phyloP scores from a whole-genome alignment of 2,329 filamentous ascomycete species.

The Colletotrichum musae region DNA sequence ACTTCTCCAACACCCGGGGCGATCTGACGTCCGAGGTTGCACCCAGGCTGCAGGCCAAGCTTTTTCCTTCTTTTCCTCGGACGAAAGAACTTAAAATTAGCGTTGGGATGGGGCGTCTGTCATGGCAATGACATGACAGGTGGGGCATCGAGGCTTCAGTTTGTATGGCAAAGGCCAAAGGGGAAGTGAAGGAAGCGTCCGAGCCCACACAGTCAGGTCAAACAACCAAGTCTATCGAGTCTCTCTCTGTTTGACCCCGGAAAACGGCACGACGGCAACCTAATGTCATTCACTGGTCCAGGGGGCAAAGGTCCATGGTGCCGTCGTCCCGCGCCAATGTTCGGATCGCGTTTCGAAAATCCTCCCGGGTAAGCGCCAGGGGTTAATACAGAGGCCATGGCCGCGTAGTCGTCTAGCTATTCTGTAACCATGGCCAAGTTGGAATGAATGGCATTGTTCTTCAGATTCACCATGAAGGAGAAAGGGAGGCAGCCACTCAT shows the following conservation, averaged over 20 bases:
- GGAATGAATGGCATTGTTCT: neutral
- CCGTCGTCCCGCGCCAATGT: constrained; percentile 27
- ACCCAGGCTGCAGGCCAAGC: constrained; percentile 13
- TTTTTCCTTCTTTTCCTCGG: neutral
- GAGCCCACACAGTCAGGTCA: too few relatives aligned
- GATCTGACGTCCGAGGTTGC: constrained; percentile 35
- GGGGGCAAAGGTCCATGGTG: neutral
- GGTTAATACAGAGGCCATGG: neutral
- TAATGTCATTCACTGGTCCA: neutral
- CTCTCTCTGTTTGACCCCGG: too few relatives aligned
- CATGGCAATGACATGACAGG: too few relatives aligned
- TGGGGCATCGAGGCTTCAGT: too few relatives aligned
- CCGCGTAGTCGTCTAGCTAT: too few relatives aligned
- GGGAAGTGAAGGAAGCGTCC: too few relatives aligned
- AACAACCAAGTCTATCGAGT: too few relatives aligned
- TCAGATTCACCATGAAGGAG: neutral
- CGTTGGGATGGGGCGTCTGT: too few relatives aligned
- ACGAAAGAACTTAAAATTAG: too few relatives aligned
- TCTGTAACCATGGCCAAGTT: neutral
- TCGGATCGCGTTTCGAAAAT: constrained; percentile 31
- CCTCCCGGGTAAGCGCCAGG: constrained; percentile 18
- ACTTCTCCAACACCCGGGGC: constrained; percentile 22
- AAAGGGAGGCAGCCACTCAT: constrained; percentile 4
- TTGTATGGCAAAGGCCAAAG: too few relatives aligned
- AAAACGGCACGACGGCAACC: neutral